phyloP scores from a whole-genome alignment of 306 rosid genomes.

The Luffa aegyptiaca region DNA sequence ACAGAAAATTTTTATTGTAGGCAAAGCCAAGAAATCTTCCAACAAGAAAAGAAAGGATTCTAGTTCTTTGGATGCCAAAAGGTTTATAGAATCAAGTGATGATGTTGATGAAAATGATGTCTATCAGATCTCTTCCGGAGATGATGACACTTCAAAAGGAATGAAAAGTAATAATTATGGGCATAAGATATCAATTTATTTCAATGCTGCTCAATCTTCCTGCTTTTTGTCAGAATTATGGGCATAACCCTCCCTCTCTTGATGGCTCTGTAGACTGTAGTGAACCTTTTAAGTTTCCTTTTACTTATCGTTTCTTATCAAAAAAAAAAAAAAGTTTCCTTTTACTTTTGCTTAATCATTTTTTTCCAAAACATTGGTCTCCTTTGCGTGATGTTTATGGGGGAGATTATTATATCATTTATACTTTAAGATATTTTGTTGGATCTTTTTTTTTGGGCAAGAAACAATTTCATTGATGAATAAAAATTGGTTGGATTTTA shows the following conservation, averaged over 20 bases:
- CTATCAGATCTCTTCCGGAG: slow-evolving; percentile 27
- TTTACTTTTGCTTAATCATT: not conserved
- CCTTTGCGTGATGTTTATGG: not conserved
- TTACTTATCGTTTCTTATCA: too few species aligned
- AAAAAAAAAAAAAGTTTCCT: too few species aligned
- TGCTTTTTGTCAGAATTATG: not conserved
- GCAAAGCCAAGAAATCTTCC: slow-evolving; percentile 20
- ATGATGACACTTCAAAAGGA: slow-evolving; percentile 34
- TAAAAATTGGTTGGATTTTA: not conserved
- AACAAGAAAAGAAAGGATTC: slow-evolving; percentile 29
- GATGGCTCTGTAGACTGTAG: not conserved
- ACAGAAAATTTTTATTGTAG: slow-evolving; percentile 11
- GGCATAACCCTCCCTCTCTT: not conserved
- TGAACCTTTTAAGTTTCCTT: not conserved
- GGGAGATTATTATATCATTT: not conserved
- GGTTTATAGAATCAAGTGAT: slow-evolving; percentile 11
- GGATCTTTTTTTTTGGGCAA: too few species aligned
- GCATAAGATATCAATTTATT: not conserved
- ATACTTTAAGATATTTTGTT: not conserved
- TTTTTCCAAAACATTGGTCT: not conserved
- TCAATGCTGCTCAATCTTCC: not conserved
- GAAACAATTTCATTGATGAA: too few species aligned
- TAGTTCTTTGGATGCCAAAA: not conserved
- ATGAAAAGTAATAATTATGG: slow-evolving; percentile 30
- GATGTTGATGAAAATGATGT: slow-evolving; percentile 15